A percentile compares a stretch with the other conserved stretches of the same genome.
Conservation (phyloP, 371 early-diverging fungal genomes). For the Umbelopsis sp. region DNA sequence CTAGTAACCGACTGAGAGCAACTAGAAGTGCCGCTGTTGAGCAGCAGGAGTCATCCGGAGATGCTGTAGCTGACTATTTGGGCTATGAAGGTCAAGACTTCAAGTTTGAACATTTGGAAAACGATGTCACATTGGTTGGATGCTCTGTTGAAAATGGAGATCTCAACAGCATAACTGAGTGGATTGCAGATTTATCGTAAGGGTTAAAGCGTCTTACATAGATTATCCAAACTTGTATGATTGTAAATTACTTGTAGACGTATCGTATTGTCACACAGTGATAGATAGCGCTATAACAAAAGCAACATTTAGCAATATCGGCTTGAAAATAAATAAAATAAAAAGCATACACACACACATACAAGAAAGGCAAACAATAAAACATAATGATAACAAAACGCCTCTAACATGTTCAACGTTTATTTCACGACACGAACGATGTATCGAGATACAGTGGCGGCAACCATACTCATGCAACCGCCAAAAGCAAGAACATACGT, state of each 20-base stretch:
- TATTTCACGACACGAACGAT: slow-evolving; percentile 37
- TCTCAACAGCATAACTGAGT: slow-evolving; percentile 47
- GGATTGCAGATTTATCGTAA: slow-evolving; percentile 30
- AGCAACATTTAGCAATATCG: neutral
- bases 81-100: slow-evolving; percentile 84
- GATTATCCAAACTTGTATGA: neutral
- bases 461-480: slow-evolving; percentile 59
- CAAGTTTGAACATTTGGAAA: slow-evolving; percentile 78
- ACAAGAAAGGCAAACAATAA: too few species aligned
- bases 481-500: slow-evolving; percentile 59
- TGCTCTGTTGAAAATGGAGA: slow-evolving; percentile 59
- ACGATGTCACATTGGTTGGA: slow-evolving; percentile 63
- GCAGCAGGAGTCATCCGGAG: slow-evolving; percentile 56
- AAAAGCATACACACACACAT: too few species aligned
- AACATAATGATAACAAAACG: too few species aligned
- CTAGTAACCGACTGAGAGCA: slow-evolving; percentile 66
- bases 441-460: slow-evolving; percentile 46
- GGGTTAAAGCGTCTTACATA: neutral
- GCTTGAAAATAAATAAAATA: too few species aligned
- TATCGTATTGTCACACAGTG: neutral
- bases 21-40: slow-evolving; percentile 74
- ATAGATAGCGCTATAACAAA: neutral
- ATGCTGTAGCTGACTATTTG: slow-evolving; percentile 65
- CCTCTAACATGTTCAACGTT: neutral
- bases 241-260: slow-evolving; percentile 6